These are phyloP conservation scores for Xylariaceae sp. DNA, from an alignment of 2,329 filamentous ascomycete species.

Conservation along the genomic window DNA sequence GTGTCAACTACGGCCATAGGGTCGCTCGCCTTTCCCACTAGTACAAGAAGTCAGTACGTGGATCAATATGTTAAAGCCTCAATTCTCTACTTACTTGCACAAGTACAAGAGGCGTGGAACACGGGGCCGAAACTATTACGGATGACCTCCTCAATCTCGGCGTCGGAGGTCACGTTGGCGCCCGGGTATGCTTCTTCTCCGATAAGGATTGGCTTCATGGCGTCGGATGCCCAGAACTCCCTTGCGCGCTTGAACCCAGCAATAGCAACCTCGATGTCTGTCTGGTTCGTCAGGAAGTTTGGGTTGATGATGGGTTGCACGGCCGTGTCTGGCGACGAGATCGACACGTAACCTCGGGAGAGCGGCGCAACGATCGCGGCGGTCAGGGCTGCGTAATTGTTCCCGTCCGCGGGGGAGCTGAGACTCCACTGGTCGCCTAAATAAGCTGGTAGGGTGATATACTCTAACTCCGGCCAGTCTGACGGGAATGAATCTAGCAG, in stretches of 20 bases:
- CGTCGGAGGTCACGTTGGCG: constrained; percentile 1
- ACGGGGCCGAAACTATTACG: background rate
- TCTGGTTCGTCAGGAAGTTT: constrained; percentile 40
- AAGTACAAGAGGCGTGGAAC: constrained; percentile 8
- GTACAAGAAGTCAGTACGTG: too few species aligned
- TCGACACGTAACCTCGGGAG: constrained; percentile 17
- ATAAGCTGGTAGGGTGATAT: constrained; percentile 12
- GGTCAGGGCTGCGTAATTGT: constrained; percentile 13
- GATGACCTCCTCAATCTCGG: constrained; percentile 5
- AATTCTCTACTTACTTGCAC: too few species aligned
- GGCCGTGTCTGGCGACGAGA: constrained; percentile 7
- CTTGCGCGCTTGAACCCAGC: constrained; percentile 40
- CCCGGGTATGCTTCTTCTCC: constrained; percentile 7
- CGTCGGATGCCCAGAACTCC: constrained; percentile 15
- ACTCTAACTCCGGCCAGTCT: constrained; percentile 26
- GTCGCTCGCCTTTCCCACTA: too few species aligned
- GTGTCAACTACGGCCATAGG: constrained; percentile 53
- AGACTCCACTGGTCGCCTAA: constrained; percentile 9
- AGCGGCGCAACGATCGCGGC: constrained; percentile 2
- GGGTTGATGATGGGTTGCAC: constrained; percentile 34
- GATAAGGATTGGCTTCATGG: background rate
- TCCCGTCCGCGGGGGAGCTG: constrained; percentile 12
- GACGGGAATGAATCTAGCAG: constrained; percentile 20
- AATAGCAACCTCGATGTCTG: constrained; percentile 43
- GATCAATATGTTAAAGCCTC: too few species aligned